These are phyloP conservation scores for Spathaspora passalidarum DNA, from an alignment of 805 yeast genomes.

Conservation along the genomic window DNA sequence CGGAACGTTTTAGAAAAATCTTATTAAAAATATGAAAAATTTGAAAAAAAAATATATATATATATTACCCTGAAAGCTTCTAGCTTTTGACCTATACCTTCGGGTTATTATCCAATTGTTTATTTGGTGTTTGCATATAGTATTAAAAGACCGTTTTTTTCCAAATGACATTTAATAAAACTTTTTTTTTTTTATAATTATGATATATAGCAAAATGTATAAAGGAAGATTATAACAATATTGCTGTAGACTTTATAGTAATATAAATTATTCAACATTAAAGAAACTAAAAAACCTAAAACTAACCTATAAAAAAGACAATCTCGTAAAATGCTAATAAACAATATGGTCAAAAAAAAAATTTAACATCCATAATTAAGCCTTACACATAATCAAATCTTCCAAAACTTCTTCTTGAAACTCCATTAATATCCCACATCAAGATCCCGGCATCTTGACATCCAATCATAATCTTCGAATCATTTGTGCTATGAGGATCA, in stretches of 20 bases:
- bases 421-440: conserved; percentile 37
- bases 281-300: background rate
- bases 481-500: conserved; percentile 13
- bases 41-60: background rate
- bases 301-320: background rate
- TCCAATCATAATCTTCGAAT: conserved; percentile 32
- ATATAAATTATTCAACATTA: background rate
- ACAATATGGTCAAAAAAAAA: background rate
- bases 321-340: background rate
- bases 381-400: conserved; percentile 30
- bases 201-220: background rate
- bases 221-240: background rate
- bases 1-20: background rate
- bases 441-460: conserved; percentile 41
- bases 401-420: conserved; percentile 39
- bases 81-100: background rate
- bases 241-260: background rate
- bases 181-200: background rate
- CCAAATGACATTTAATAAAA: background rate
- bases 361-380: no score
- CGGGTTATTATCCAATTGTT: background rate
- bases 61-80: background rate
- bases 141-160: background rate
- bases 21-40: no score
- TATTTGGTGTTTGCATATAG: background rate